These are phyloP conservation scores for Triticum turgidum DNA, from an alignment of 176 grass and related monocot species.

Conservation along the genomic window DNA sequence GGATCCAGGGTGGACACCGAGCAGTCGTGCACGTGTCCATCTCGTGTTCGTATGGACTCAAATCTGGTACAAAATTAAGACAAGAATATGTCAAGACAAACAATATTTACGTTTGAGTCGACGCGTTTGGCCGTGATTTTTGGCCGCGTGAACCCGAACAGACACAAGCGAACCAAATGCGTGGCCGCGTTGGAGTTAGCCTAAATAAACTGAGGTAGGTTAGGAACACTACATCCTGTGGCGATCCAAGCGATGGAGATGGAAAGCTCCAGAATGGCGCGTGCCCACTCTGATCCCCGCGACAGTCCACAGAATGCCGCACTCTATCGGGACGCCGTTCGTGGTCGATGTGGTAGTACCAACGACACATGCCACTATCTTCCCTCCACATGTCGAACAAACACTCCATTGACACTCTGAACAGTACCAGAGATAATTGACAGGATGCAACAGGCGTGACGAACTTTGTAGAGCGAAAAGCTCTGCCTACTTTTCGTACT, in stretches of 20 bases:
- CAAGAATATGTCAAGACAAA: too few species aligned
- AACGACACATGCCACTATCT: slow-evolving; percentile 37
- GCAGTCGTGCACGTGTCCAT: fast-evolving
- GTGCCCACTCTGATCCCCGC: background rate
- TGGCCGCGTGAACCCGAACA: too few species aligned
- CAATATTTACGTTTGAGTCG: too few species aligned
- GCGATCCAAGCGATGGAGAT: background rate
- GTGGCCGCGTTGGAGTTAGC: too few species aligned
- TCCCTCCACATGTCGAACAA: background rate
- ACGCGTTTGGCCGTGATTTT: too few species aligned
- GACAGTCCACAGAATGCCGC: background rate
- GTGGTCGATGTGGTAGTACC: slow-evolving; percentile 35
- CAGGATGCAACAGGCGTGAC: background rate
- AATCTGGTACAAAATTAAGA: too few species aligned
- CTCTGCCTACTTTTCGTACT: too few species aligned
- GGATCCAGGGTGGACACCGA: too few species aligned
- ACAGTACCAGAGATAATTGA: background rate
- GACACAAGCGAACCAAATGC: too few species aligned
- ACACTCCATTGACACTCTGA: background rate
- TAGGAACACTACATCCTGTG: background rate
- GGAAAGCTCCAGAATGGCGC: slow-evolving; percentile 1
- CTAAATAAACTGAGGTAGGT: background rate
- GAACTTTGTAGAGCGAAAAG: slow-evolving; percentile 16
- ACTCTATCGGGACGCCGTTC: background rate
- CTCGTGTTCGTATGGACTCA: too few species aligned